A percentile compares a stretch with the other conserved stretches of the same genome.
These are phyloP conservation scores for Pestalotiopsis sp. DNA, from an alignment of 2,329 filamentous ascomycete genomes.

Conservation along the genomic window DNA sequence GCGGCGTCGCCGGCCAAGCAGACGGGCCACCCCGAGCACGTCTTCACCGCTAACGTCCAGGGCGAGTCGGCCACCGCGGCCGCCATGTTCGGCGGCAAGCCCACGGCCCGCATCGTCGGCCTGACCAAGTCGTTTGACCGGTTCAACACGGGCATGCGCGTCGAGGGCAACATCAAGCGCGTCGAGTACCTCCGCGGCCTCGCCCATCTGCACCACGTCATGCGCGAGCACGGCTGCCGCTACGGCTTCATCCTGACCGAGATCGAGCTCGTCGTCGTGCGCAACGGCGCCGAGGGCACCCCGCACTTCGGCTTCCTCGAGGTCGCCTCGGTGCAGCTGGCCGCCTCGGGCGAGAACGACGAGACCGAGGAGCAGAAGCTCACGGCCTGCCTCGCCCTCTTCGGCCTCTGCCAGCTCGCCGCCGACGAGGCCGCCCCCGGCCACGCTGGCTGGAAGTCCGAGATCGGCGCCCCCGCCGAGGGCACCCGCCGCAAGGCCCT, in stretches of 20 bases:
- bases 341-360: constrained; percentile 36
- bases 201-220: constrained; percentile 82
- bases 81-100: constrained; percentile 49
- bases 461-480: constrained; percentile 76
- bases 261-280: constrained; percentile 90
- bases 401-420: constrained; percentile 75
- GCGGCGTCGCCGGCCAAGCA: constrained; percentile 42
- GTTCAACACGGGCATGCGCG: constrained; percentile 94
- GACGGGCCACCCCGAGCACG: constrained; percentile 48
- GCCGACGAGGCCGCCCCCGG: constrained; percentile 60
- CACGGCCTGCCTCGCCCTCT: constrained; percentile 74
- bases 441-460: constrained; percentile 65
- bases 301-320: constrained; percentile 92
- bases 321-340: constrained; percentile 63
- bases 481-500: constrained; percentile 70
- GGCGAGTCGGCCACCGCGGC: constrained; percentile 59
- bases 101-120: constrained; percentile 52
- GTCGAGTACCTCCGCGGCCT: constrained; percentile 89
- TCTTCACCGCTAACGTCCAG: constrained; percentile 67
- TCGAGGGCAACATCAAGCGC: constrained; percentile 79
- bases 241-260: constrained; percentile 97
- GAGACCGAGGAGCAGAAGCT: constrained; percentile 47
- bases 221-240: constrained; percentile 90
- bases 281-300: constrained; percentile 70
- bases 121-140: constrained; percentile 90